phyloP scores from a whole-genome alignment of 2,329 filamentous ascomycete genomes.

The Colletotrichum phormii region DNA sequence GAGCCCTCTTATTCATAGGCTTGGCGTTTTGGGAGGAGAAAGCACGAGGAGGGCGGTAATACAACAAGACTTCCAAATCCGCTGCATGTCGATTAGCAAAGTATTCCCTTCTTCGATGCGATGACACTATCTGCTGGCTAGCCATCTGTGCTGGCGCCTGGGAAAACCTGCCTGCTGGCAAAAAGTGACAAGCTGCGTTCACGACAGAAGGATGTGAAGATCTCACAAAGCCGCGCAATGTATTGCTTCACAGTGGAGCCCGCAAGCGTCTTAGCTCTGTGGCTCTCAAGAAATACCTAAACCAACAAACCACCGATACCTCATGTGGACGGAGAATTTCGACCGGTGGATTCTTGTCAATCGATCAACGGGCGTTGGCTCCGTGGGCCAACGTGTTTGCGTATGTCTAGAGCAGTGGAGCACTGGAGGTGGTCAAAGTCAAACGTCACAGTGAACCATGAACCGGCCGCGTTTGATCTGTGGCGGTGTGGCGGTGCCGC shows the following conservation, averaged over 20 bases:
- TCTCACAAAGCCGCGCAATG: slow-evolving; percentile 4
- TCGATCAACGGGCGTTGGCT: not conserved
- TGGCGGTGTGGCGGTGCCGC: not conserved
- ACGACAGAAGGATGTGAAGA: not conserved
- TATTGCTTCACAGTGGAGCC: not conserved
- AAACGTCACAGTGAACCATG: not conserved
- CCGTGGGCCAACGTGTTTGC: not conserved
- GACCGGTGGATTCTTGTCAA: not conserved
- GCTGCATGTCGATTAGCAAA: not conserved
- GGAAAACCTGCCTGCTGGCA: no score
- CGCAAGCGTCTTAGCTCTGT: not conserved
- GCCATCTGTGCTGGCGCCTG: not conserved
- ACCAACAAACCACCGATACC: not conserved
- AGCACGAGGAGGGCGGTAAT: not conserved
- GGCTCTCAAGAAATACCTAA: not conserved
- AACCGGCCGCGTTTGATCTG: not conserved
- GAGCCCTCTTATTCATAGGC: slow-evolving; percentile 16
- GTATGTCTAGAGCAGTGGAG: no score
- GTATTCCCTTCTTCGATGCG: no score
- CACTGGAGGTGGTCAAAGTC: no score
- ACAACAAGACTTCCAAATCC: not conserved
- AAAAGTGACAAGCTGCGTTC: not conserved
- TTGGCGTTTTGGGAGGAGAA: slow-evolving; percentile 10
- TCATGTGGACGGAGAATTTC: not conserved
- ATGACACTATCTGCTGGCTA: no score